Evolutionary conservation across 345 rosid species (phyloP).

Genomic region (Streptanthus diversifolius): DNA sequence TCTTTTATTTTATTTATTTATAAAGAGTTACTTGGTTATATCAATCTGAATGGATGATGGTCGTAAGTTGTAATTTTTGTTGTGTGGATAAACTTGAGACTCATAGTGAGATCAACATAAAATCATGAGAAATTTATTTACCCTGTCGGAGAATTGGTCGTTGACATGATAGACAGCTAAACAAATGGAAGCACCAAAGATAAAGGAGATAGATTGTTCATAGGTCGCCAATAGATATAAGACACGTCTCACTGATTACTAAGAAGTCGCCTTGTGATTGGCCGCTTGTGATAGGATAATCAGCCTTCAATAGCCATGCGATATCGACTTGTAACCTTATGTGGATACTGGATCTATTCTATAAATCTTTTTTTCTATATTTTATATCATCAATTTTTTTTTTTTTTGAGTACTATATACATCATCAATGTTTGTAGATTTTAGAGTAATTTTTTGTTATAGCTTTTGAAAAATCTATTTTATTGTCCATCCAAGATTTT

Average conservation of each 20-base stretch:
- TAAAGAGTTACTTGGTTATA: too few species aligned
- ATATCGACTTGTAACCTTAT: conserved; percentile 5
- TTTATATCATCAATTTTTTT: too few species aligned
- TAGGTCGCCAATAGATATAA: not conserved
- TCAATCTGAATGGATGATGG: not conserved
- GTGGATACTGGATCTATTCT: not conserved
- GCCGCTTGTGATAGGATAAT: not conserved
- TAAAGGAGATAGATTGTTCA: conserved; percentile 1
- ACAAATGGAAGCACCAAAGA: conserved; percentile 5
- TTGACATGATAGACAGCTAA: conserved; percentile 3
- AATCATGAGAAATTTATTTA: not conserved
- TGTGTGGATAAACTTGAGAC: too few species aligned
- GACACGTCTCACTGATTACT: not conserved
- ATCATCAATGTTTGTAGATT: too few species aligned
- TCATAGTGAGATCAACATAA: not conserved
- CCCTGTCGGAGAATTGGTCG: conserved; percentile 19
- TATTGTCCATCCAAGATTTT: too few species aligned
- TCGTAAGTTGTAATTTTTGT: not conserved
- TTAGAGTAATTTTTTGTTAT: too few species aligned
- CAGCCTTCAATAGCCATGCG: not conserved
- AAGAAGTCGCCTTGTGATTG: not conserved
- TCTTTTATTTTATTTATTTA: too few species aligned
- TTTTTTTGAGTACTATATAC: too few species aligned
- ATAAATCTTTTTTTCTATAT: not conserved
- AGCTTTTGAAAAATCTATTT: too few species aligned